These are phyloP conservation scores for Euclidium syriacum DNA, from an alignment of 345 rosid species.

Conservation along the genomic window DNA sequence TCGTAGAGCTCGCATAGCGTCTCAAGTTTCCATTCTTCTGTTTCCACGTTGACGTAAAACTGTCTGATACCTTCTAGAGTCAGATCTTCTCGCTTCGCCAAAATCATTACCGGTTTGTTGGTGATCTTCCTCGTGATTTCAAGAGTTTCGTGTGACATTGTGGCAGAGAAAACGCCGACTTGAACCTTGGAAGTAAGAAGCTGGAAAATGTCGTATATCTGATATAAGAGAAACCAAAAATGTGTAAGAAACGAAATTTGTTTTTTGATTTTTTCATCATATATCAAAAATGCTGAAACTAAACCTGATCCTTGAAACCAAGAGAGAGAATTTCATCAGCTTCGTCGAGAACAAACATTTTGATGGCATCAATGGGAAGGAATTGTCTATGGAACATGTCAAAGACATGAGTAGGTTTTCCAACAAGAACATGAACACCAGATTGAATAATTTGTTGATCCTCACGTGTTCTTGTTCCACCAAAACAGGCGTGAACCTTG, in stretches of 20 bases:
- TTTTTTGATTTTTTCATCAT: no score
- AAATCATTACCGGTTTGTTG: constrained; percentile 80
- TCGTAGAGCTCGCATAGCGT: constrained; percentile 78
- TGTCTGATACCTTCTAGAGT: constrained; percentile 93
- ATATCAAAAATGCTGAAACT: no score
- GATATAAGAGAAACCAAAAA: background rate
- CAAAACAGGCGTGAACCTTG: constrained; percentile 93
- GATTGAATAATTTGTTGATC: constrained; percentile 85
- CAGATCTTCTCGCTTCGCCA: constrained; percentile 83
- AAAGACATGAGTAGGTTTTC: constrained; percentile 95
- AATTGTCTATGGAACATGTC: constrained; percentile 92
- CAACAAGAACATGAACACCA: constrained; percentile 95
- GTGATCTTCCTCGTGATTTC: constrained; percentile 87
- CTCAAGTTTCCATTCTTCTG: constrained; percentile 87
- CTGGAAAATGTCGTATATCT: constrained; percentile 89
- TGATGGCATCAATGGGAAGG: constrained; percentile 70
- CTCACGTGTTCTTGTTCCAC: constrained; percentile 93
- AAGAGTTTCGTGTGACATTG: constrained; percentile 90
- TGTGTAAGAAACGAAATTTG: background rate
- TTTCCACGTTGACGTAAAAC: constrained; percentile 69
- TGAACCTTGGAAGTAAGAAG: constrained; percentile 66
- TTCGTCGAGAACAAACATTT: constrained; percentile 88
- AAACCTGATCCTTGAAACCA: constrained; percentile 92
- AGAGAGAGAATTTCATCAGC: constrained; percentile 98
- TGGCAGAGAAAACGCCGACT: constrained; percentile 87